These are phyloP conservation scores for Fusarium falciforme DNA, from an alignment of 2,329 filamentous ascomycete genomes.

Conservation along the genomic window DNA sequence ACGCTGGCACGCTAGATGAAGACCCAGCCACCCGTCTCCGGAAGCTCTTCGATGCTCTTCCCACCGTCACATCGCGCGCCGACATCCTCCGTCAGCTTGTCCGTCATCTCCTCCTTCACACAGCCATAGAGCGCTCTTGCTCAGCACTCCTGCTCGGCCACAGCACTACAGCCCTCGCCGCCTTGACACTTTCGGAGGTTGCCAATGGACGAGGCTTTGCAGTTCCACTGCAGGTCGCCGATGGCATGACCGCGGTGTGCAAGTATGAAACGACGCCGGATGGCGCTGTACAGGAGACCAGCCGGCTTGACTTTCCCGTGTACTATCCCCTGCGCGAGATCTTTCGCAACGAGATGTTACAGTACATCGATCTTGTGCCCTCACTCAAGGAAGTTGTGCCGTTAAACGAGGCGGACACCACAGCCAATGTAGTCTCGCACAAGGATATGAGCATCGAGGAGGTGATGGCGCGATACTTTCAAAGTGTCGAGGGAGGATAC, in stretches of 20 bases:
- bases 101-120: conserved; percentile 75
- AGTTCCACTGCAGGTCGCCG: conserved; percentile 83
- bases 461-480: conserved; percentile 90
- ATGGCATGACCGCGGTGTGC: conserved; percentile 66
- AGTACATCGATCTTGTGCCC: conserved; percentile 70
- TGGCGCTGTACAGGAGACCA: conserved; percentile 29
- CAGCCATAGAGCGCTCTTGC: conserved; percentile 70
- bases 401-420: conserved; percentile 45
- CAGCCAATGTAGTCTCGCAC: conserved; percentile 66
- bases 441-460: conserved; percentile 90
- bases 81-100: conserved; percentile 80
- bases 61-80: conserved; percentile 78
- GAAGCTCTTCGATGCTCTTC: conserved; percentile 68
- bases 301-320: conserved; percentile 55
- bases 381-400: conserved; percentile 63
- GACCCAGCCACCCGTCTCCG: conserved; percentile 59
- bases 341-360: conserved; percentile 80
- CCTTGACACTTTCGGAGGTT: conserved; percentile 85
- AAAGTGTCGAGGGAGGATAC: conserved; percentile 82
- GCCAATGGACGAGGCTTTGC: conserved; percentile 91
- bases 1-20: conserved; percentile 11
- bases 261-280: conserved; percentile 43
- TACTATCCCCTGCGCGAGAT: conserved; percentile 89
- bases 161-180: conserved; percentile 88
- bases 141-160: conserved; percentile 84